phyloP scores from a whole-genome alignment of 1,284 basidiomycete species.

The Pseudozyma tsukubaensis region DNA sequence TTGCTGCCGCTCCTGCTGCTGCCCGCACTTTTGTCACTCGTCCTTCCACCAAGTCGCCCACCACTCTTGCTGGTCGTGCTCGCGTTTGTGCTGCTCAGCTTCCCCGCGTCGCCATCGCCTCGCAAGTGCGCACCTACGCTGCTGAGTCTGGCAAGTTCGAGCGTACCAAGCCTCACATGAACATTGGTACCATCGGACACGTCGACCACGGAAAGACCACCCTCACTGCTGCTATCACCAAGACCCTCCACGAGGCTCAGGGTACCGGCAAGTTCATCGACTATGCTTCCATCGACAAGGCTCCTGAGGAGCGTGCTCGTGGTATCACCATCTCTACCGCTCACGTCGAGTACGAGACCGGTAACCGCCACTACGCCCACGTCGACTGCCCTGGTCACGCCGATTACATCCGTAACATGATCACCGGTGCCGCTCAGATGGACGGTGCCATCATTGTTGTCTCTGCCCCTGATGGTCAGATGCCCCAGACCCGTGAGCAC shows the following conservation, averaged over 20 bases:
- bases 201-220: slow-evolving; percentile 79
- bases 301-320: slow-evolving; percentile 99
- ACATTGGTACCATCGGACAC: slow-evolving; percentile 71
- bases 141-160: slow-evolving; percentile 80
- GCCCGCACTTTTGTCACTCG: slow-evolving; percentile 42
- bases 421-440: slow-evolving; percentile 99
- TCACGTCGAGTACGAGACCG: slow-evolving; percentile 98
- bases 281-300: slow-evolving; percentile 98
- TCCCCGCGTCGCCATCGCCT: slow-evolving; percentile 45
- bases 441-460: slow-evolving; percentile 80
- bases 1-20: slow-evolving; percentile 36
- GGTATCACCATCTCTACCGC: slow-evolving; percentile 92
- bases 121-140: slow-evolving; percentile 70
- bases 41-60: slow-evolving; percentile 29
- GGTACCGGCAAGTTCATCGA: slow-evolving; percentile 92
- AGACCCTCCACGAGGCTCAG: slow-evolving; percentile 82
- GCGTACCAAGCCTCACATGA: slow-evolving; percentile 93
- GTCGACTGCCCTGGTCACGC: slow-evolving; percentile 90
- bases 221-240: slow-evolving; percentile 97
- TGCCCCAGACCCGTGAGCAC: slow-evolving; percentile 99
- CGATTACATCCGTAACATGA: slow-evolving; percentile 83
- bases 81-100: slow-evolving; percentile 39
- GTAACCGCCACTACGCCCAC: slow-evolving; percentile 92
- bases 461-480: slow-evolving; percentile 98
- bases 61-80: slow-evolving; percentile 38